phyloP scores from a whole-genome alignment of 495 filamentous ascomycete genomes.

The Collariella sp. region DNA sequence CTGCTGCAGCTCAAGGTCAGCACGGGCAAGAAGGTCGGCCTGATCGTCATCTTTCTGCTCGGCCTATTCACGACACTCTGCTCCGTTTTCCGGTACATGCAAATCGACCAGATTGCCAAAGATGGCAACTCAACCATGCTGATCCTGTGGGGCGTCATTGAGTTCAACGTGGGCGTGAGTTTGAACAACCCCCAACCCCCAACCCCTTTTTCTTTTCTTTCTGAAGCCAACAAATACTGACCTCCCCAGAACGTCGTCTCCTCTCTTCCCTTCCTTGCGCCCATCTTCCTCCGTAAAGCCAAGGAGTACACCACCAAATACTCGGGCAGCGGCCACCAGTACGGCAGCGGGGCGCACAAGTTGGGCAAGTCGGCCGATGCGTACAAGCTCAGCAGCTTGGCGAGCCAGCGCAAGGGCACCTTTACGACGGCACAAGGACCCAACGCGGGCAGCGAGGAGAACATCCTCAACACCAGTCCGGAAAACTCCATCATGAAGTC shows the following conservation, averaged over 20 bases:
- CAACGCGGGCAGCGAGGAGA: constrained; percentile 37
- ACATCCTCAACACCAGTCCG: constrained; percentile 30
- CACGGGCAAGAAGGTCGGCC: constrained; percentile 41
- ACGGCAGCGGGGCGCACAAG: constrained; percentile 24
- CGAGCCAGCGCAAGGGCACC: constrained; percentile 25
- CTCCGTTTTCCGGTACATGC: constrained; percentile 46
- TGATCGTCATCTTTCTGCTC: constrained; percentile 48
- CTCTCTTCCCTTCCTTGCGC: constrained; percentile 40
- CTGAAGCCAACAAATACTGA: neutral
- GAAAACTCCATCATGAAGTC: constrained; percentile 38
- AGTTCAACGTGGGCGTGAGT: constrained; percentile 45
- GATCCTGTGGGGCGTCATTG: constrained; percentile 50
- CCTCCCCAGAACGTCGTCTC: constrained; percentile 40
- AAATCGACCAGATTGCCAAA: constrained; percentile 45
- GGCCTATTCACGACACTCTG: constrained; percentile 52
- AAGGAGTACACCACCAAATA: constrained; percentile 24
- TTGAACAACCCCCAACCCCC: neutral
- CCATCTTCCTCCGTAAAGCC: constrained; percentile 35
- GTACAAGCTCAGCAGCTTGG: constrained; percentile 31
- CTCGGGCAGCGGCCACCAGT: constrained; percentile 10
- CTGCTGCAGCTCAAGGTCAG: constrained; percentile 45
- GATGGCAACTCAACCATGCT: constrained; percentile 52
- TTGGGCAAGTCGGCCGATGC: constrained; percentile 25
- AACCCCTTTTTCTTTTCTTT: neutral
- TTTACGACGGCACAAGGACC: constrained; percentile 20